Conservation (phyloP, 2,329 filamentous ascomycete species). For the Hymenoscyphus salicellus region DNA sequence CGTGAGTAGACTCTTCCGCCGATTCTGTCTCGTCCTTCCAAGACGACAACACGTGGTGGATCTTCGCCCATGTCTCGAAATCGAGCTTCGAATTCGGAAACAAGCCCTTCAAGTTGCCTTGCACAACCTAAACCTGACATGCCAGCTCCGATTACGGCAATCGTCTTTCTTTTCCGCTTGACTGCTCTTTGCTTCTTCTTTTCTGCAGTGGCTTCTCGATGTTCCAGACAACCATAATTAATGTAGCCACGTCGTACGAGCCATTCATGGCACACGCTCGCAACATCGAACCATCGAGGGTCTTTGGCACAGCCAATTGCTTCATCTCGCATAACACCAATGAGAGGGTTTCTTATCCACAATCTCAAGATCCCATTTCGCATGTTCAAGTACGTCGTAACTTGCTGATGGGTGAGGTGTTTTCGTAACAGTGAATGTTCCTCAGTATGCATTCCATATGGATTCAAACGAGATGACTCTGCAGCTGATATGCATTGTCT, state of each 20-base stretch:
- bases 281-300: conserved; percentile 81
- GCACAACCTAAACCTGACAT: conserved; percentile 91
- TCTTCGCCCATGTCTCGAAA: conserved; percentile 64
- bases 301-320: conserved; percentile 89
- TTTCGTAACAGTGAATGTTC: conserved; percentile 79
- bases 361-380: conserved; percentile 88
- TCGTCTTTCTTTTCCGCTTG: conserved; percentile 61
- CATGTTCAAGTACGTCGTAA: conserved; percentile 94
- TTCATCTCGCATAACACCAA: conserved; percentile 77
- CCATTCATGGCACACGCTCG: conserved; percentile 89
- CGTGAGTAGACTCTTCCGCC: conserved; percentile 93
- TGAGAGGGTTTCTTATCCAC: conserved; percentile 83
- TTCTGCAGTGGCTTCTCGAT: conserved; percentile 43
- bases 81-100: conserved; percentile 71
- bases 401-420: conserved; percentile 81
- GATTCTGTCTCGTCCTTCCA: conserved; percentile 84
- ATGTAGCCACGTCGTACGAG: conserved; percentile 87
- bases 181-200: conserved; percentile 37
- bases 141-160: conserved; percentile 89
- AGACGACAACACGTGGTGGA: conserved; percentile 70
- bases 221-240: conserved; percentile 87
- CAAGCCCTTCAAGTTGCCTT: conserved; percentile 82
- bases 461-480: conserved; percentile 83
- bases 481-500: conserved; percentile 86
- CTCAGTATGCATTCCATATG: conserved; percentile 79